Base-by-base conservation (phyloP, 148 eudicot genomes). In the Beta vulgaris region DNA sequence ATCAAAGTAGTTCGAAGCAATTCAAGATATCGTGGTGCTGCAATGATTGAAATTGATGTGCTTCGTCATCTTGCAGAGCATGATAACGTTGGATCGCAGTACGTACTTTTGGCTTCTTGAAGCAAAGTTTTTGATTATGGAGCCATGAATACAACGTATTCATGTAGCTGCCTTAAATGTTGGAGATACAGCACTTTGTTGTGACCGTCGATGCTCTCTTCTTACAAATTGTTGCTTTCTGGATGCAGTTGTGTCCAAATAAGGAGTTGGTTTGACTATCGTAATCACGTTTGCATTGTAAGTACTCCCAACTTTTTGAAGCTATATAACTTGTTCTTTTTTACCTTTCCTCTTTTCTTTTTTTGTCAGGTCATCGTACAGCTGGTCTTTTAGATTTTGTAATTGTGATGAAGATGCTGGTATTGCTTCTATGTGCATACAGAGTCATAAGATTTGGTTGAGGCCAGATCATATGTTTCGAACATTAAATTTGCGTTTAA, bases 271-370 rank as follows among this genome's bases (percentile, higher is more conserved):
- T 93, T 93, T 80, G 94, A 93, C 83, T 93, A 93, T 82, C 90
- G 93, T 59, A 93, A 93, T 82, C 96, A 93, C 76, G 86, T 93
- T 75, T 93, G 98, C 77, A 91, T 93, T 72, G 98, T 91, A 84
- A 93, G 98, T 88, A 69, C 44, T 62, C 73, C 37, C n/a, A n/a
- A 63, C 32, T 13, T 58, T 72, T 48, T n/a, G 36, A 68, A 55
- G 43, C 57, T 68, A 10, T 15, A 51, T n/a, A n/a, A 21, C 6
- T 42, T 69, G 36, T 14, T 8, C 2, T 55, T 59, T 72, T 32
- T 63, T 72, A 53, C 48, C 39, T 39, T 49, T 11, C 48, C 18
- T 26, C 29, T 25, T 39, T 29, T 25, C 32, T 29, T 16, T 67
- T 68, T 15, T 59, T 32, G 32, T 51, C 61, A 31, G 72, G 68